These are phyloP conservation scores for Phlyctochytrium bullatum DNA, from an alignment of 192 early-diverging fungal genomes.

Conservation along the genomic window DNA sequence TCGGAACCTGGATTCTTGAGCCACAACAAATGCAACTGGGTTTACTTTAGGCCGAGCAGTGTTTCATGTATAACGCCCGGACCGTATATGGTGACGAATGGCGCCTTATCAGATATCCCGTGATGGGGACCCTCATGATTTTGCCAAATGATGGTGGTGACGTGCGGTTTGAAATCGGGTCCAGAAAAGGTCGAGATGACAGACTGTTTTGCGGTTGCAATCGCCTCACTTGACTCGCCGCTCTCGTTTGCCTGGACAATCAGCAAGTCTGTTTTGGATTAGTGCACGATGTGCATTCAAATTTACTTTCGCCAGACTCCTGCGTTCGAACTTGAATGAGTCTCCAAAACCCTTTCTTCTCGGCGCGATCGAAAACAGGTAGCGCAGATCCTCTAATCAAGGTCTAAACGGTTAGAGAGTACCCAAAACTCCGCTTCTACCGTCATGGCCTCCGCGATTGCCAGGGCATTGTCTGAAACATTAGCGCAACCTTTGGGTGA, in stretches of 20 bases:
- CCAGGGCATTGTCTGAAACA: slow-evolving; percentile 34
- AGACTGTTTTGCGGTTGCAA: slow-evolving; percentile 27
- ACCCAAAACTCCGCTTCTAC: not conserved
- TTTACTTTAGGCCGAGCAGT: slow-evolving; percentile 51
- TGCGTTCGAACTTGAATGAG: slow-evolving; percentile 60
- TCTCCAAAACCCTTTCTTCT: slow-evolving; percentile 64
- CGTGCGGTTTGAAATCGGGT: slow-evolving; percentile 1
- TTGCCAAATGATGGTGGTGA: slow-evolving; percentile 54
- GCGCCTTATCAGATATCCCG: slow-evolving; percentile 51
- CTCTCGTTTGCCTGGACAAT: slow-evolving; percentile 60
- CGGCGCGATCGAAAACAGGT: slow-evolving; percentile 43
- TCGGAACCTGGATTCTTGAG: slow-evolving; percentile 53
- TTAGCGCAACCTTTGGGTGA: not conserved
- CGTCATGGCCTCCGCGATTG: slow-evolving; percentile 39
- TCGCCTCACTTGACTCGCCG: slow-evolving; percentile 31
- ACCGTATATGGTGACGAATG: slow-evolving; percentile 50
- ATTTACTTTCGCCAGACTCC: slow-evolving; percentile 55
- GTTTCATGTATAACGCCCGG: slow-evolving; percentile 60
- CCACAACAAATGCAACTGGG: too few relatives aligned
- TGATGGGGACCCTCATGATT: slow-evolving; percentile 49
- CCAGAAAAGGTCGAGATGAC: not conserved
- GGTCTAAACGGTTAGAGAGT: slow-evolving; percentile 30
- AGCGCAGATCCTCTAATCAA: slow-evolving; percentile 27
- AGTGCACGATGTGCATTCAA: not conserved
- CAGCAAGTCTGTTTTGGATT: slow-evolving; percentile 46